phyloP scores from a whole-genome alignment of 169 alveolate genomes.

The Eimeria sp. region DNA sequence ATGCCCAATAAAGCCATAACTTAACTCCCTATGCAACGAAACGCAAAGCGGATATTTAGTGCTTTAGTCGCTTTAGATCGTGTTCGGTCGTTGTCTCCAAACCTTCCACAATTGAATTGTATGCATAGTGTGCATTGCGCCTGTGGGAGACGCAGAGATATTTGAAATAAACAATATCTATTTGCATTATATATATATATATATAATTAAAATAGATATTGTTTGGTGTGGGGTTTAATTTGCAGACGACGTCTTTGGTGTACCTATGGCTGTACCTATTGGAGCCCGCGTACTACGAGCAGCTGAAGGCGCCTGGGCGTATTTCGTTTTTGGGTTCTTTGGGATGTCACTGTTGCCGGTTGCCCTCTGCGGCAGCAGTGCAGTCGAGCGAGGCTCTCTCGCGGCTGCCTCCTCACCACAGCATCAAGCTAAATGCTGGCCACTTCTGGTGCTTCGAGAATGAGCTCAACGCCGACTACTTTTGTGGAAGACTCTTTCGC shows the following conservation, averaged over 20 bases:
- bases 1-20: background rate
- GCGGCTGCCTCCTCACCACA: background rate
- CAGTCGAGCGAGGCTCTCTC: background rate
- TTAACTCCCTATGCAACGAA: background rate
- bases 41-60: background rate
- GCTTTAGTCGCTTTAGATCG: background rate
- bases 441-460: slow-evolving; percentile 56
- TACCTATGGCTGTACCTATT: background rate
- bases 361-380: background rate
- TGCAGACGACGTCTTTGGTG: slow-evolving; percentile 29
- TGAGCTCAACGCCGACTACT: slow-evolving; percentile 1
- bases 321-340: slow-evolving; percentile 15
- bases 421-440: background rate
- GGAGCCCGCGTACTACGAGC: slow-evolving; percentile 25
- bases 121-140: too few relatives aligned
- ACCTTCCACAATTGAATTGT: background rate
- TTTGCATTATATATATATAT: background rate
- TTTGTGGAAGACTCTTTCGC: background rate
- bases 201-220: background rate
- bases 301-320: slow-evolving; percentile 22
- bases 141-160: background rate
- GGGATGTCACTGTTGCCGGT: slow-evolving; percentile 46
- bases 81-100: background rate
- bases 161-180: background rate
- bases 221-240: background rate